Conservation (phyloP, 2,329 filamentous ascomycete genomes). For the Alternaria ethzedia region DNA sequence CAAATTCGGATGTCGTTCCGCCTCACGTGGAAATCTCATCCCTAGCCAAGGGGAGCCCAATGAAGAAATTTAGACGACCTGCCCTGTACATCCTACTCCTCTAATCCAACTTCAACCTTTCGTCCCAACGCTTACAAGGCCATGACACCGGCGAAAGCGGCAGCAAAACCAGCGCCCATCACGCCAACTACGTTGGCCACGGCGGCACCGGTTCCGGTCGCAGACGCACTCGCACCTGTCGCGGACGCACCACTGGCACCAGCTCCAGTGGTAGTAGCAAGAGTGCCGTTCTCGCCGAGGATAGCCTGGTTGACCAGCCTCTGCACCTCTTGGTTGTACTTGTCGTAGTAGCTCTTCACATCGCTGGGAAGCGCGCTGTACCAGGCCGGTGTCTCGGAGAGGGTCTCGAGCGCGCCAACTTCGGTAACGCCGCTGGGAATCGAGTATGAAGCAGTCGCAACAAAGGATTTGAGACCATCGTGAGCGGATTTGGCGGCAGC, state of each 20-base stretch:
- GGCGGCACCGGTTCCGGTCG: conserved; percentile 5
- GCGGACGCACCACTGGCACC: background rate
- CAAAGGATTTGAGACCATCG: conserved; percentile 26
- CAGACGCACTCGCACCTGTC: background rate
- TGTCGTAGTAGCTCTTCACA: conserved; percentile 32
- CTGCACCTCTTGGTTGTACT: conserved; percentile 24
- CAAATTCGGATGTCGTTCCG: background rate
- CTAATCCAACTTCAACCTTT: background rate
- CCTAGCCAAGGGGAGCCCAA: background rate
- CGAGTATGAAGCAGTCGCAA: conserved; percentile 23
- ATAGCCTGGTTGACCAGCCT: conserved; percentile 22
- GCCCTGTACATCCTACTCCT: background rate
- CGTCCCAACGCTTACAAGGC: conserved; percentile 21
- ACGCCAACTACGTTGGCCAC: conserved; percentile 13
- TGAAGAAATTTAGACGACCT: background rate
- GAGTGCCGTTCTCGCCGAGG: conserved; percentile 13
- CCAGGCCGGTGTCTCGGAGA: conserved; percentile 27
- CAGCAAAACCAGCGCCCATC: conserved; percentile 25
- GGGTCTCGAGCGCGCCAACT: conserved; percentile 17
- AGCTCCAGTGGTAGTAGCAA: background rate
- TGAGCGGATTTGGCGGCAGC: conserved; percentile 24
- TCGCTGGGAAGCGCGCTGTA: conserved; percentile 33
- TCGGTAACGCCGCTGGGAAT: conserved; percentile 26
- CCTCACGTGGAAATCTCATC: background rate
- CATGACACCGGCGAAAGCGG: conserved; percentile 28